phyloP scores from a whole-genome alignment of 2,329 filamentous ascomycete genomes.

The Hypoxylon sp. region DNA sequence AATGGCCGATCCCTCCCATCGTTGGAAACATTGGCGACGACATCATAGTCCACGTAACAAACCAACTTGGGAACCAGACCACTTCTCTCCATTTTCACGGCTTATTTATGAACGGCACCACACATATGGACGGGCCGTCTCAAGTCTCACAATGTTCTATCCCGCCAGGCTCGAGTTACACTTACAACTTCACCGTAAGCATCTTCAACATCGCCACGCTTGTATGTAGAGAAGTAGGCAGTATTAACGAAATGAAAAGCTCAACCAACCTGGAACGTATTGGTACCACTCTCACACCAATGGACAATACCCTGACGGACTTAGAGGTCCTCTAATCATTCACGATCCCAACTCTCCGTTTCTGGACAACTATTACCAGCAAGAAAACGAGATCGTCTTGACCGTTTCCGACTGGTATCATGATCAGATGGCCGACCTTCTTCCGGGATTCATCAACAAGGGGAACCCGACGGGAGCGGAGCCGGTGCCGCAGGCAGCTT shows the following conservation, averaged over 20 bases:
- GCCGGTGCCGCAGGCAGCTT: constrained; percentile 71
- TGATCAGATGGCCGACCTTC: constrained; percentile 58
- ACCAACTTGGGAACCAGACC: constrained; percentile 67
- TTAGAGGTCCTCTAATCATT: constrained; percentile 69
- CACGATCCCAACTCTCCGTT: constrained; percentile 70
- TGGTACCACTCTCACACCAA: constrained; percentile 79
- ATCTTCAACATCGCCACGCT: background rate
- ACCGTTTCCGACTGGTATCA: constrained; percentile 79
- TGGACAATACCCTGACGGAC: constrained; percentile 75
- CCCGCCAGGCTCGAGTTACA: constrained; percentile 68
- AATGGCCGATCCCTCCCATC: constrained; percentile 77
- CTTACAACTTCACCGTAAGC: constrained; percentile 72
- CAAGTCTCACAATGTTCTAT: constrained; percentile 74
- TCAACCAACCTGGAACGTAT: constrained; percentile 74
- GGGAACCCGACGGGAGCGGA: constrained; percentile 65
- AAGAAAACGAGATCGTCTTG: constrained; percentile 61
- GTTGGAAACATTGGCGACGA: constrained; percentile 69
- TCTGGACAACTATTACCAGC: constrained; percentile 62
- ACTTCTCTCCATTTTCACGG: constrained; percentile 77
- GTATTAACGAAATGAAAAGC: constrained; percentile 46
- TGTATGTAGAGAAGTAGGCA: background rate
- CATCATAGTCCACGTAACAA: constrained; percentile 65
- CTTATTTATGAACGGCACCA: constrained; percentile 71
- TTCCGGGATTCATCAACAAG: constrained; percentile 60
- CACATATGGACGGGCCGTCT: constrained; percentile 74